Base-by-base conservation (phyloP, 1,284 basidiomycete species). In the Cutaneotrichosporon mucoides region DNA sequence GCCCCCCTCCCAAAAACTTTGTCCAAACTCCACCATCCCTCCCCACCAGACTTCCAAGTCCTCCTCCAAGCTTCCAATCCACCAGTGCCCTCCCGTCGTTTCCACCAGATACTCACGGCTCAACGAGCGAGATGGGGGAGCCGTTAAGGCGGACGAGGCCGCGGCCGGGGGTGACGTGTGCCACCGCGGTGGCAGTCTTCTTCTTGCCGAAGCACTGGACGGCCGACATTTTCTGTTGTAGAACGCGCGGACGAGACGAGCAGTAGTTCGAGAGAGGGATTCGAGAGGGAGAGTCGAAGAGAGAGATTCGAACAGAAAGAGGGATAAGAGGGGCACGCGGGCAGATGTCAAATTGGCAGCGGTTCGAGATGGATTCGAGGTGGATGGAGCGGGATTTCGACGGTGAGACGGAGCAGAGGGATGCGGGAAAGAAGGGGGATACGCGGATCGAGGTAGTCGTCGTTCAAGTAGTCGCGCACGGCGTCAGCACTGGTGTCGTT, bases 131-230 rank as follows among this genome's bases (percentile, higher is more conserved):
- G 82, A 99, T 92, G 77, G 96, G 96, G 59, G 90, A 89, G 69
- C 95, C 94, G 78, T 99, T 98, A 79, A 99, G 86, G 77, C 94
- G 91, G 81, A 99, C 89, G 76, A 97, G 86, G 63, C 96, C 96
- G 81, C 92, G 92, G 73, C 96, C 96, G 82, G 96, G 92, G 81
- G 88, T 90, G 72, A 92, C 91, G 81, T 94, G 88, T 64, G 93
- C 93, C 78, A 96, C 93, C 64, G 93, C 93, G 65, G 92, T 96
- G 67, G 93, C 92, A 77, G 93, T 96, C 93, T 95, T 95, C 88
- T 96, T 96, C 89, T 96, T 96, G 81, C 92, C 92, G 82, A 96
- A 96, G 67, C 90, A 93, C 80, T 96, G 93, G 71, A 96, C 92
- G 83, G 91, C 72, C 63, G 75, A 75, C 75, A 76, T 76, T 67